Evolutionary conservation across 129 eudicot genomes (phyloP).

Genomic region (Chrysanthemum makinoi): DNA sequence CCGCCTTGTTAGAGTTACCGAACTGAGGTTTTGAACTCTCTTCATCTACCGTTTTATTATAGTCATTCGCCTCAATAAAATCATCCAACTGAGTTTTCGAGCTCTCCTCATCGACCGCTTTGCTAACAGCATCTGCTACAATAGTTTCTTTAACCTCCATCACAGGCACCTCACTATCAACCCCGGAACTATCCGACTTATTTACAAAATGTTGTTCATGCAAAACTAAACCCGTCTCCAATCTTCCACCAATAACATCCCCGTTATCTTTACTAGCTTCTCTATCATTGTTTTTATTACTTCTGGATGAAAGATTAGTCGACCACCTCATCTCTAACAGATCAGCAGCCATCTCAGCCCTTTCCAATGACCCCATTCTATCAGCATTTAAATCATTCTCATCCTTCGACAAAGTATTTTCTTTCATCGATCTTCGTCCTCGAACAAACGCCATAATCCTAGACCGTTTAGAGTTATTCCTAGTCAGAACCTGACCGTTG

Average conservation of each 20-base stretch:
- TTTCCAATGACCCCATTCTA: slow-evolving; percentile 56
- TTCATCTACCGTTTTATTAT: slow-evolving; percentile 30
- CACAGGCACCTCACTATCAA: slow-evolving; percentile 22
- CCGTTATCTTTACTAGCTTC: slow-evolving; percentile 32
- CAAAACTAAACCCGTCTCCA: slow-evolving; percentile 30
- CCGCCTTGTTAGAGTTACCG: slow-evolving; percentile 22
- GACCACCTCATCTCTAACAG: slow-evolving; percentile 89
- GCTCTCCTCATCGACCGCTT: slow-evolving; percentile 2
- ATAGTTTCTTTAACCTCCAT: slow-evolving; percentile 26
- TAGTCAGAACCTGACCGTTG: slow-evolving; percentile 31
- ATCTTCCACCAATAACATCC: slow-evolving; percentile 30
- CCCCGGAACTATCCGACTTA: slow-evolving; percentile 17
- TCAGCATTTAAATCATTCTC: slow-evolving; percentile 31
- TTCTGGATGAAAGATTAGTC: slow-evolving; percentile 52
- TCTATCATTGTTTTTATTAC: neutral
- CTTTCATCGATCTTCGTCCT: slow-evolving; percentile 59
- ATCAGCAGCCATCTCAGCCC: slow-evolving; percentile 95
- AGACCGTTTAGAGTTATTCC: slow-evolving; percentile 47
- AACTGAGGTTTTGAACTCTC: slow-evolving; percentile 25
- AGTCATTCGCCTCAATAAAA: slow-evolving; percentile 18
- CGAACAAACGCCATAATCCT: slow-evolving; percentile 64
- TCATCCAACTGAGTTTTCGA: slow-evolving; percentile 15
- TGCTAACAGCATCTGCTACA: slow-evolving; percentile 16
- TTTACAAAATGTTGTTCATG: slow-evolving; percentile 37
- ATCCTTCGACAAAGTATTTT: slow-evolving; percentile 28